These are phyloP conservation scores for Russula vinacea DNA, from an alignment of 768 basidiomycete species.

Conservation along the genomic window DNA sequence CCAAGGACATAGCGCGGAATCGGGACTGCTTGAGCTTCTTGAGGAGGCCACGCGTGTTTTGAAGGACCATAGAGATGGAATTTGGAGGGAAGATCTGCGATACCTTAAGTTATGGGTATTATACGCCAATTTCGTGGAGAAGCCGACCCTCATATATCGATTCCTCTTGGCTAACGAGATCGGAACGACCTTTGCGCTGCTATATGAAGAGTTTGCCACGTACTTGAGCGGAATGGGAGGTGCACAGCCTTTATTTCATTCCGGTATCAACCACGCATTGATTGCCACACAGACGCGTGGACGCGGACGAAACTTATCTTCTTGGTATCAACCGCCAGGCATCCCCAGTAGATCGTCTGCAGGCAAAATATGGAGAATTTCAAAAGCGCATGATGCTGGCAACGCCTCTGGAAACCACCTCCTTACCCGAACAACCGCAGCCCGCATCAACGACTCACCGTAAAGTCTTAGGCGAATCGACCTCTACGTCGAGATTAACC, in stretches of 20 bases:
- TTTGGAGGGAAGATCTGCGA: constrained; percentile 74
- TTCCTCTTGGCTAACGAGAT: constrained; percentile 91
- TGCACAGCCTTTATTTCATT: constrained; percentile 42
- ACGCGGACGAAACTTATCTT: constrained; percentile 87
- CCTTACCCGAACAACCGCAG: constrained; percentile 36
- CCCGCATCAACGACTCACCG: constrained; percentile 39
- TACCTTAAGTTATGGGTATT: constrained; percentile 94
- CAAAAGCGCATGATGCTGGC: constrained; percentile 84
- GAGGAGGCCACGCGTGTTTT: constrained; percentile 89
- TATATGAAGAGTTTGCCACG: constrained; percentile 94
- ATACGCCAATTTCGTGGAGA: constrained; percentile 90
- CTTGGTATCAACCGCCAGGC: constrained; percentile 86
- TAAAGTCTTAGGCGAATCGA: constrained; percentile 46
- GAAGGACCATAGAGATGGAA: constrained; percentile 68
- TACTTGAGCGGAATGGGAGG: constrained; percentile 80
- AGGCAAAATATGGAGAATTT: constrained; percentile 77
- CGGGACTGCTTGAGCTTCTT: constrained; percentile 85
- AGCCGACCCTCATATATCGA: constrained; percentile 80
- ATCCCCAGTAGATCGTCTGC: constrained; percentile 73
- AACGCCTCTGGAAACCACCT: constrained; percentile 31
- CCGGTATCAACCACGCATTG: constrained; percentile 3
- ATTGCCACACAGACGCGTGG: constrained; percentile 55
- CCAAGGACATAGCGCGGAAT: constrained; percentile 84
- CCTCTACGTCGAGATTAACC: constrained; percentile 34
- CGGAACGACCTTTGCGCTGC: constrained; percentile 69